A percentile compares a stretch with the other conserved stretches of the same genome.
These are phyloP conservation scores for Chrysosphaeria jannelii DNA, from an alignment of 2,329 filamentous ascomycete species.

Conservation along the genomic window DNA sequence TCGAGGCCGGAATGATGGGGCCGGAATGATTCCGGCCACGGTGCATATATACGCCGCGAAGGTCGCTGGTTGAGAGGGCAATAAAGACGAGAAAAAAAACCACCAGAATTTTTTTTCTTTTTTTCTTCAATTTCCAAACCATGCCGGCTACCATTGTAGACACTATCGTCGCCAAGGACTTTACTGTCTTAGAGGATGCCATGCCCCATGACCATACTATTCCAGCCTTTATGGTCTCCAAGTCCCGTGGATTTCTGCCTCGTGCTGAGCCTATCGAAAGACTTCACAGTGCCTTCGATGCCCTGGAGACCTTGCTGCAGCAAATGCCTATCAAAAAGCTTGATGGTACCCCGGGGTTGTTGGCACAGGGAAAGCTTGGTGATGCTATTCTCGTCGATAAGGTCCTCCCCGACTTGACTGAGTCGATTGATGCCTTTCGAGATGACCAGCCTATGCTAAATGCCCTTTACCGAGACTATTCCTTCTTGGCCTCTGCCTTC, in stretches of 20 bases:
- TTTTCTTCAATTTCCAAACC: conserved; percentile 3
- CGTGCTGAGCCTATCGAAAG: conserved; percentile 27
- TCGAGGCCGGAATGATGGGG: conserved; percentile 1
- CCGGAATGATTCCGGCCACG: conserved; percentile 2
- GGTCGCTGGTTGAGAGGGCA: background rate
- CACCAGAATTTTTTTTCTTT: background rate
- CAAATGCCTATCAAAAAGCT: conserved; percentile 53
- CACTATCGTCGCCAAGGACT: conserved; percentile 9
- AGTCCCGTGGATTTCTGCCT: conserved; percentile 42
- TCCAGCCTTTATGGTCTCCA: conserved; percentile 55
- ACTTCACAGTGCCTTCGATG: conserved; percentile 44
- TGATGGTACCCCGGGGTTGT: conserved; percentile 44
- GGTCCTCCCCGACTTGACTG: conserved; percentile 51
- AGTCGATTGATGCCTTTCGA: conserved; percentile 38
- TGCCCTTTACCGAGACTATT: conserved; percentile 72
- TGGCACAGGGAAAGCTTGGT: conserved; percentile 45
- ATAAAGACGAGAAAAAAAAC: background rate
- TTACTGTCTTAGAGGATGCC: conserved; percentile 32
- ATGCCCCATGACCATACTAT: conserved; percentile 29
- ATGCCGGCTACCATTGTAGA: conserved; percentile 14
- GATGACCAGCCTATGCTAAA: conserved; percentile 54
- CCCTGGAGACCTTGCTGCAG: conserved; percentile 39
- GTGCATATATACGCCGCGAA: conserved; percentile 1
- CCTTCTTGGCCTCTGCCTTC: conserved; percentile 69
- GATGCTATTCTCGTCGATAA: conserved; percentile 28